Evolutionary conservation across 176 grass and related monocot genomes (phyloP), one percentile per base, ranked within the genome.

Genomic region (Aegilops tauschii): DNA sequence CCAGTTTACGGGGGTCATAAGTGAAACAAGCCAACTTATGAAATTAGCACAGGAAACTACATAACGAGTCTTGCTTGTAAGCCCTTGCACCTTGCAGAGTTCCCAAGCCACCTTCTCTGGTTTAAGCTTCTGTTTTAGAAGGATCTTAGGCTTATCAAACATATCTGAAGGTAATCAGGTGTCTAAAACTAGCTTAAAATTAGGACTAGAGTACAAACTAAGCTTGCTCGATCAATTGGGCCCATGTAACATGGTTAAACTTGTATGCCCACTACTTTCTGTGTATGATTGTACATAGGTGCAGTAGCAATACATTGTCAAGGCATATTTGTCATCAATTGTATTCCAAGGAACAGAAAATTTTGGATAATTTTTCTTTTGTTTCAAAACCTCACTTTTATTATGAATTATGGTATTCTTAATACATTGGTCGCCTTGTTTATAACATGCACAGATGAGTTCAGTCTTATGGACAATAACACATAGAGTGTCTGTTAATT

Each of bases 121-220:
- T 40, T 23, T 83, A 45, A 69, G 32, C 27, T 88, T 88, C 80
- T 78, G 80, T 78, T 78, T 77, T 45, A 28, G 23, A 88, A 61
- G 32, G 73, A 88, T 27, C 37, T 28, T 71, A 69, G 36, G 74
- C 54, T 83, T 59, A 83, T 45, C 36, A 77, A 87, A 68, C 68
- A 40, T 42, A 28, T 34, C 9, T 70, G 27, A 40, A 77, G n/a
- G 69, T 83, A 83, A 76, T 29, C 63, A 62, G 56, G 10, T 47
- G 8, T 61, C 6, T 83, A 65, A 45, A 42, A 83, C 52, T 69
- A 76, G 17, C 67, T 29, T 84, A 69, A 37, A 47, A 72, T 72
- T 39, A 45, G 31, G 35, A 36, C 27, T 21, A n/a, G 9, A 79
- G 66, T 52, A 10, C 80, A 65, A 17, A 23, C 27, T 78, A 61